Evolutionary conservation across 2,329 filamentous ascomycete genomes (phyloP).

Genomic region (Botrytis sinoallii): DNA sequence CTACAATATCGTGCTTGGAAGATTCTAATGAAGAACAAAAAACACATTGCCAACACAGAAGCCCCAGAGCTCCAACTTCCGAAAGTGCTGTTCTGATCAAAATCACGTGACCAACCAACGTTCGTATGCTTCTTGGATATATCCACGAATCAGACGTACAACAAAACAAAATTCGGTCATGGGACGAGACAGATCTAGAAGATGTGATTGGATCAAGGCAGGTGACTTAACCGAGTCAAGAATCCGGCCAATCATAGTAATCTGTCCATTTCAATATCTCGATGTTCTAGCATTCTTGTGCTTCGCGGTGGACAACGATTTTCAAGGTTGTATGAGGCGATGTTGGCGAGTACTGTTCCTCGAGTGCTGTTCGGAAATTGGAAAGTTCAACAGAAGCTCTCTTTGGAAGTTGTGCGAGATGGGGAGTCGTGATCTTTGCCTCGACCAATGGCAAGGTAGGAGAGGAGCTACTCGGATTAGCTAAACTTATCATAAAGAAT

Average conservation of each 20-base stretch:
- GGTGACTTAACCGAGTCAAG: background rate
- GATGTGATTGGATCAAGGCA: background rate
- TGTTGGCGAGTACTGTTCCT: background rate
- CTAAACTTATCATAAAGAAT: background rate
- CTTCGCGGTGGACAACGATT: background rate
- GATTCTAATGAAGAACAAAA: background rate
- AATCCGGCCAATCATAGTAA: background rate
- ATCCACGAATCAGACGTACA: background rate
- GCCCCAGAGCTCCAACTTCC: background rate
- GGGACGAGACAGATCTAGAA: background rate
- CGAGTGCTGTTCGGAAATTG: background rate
- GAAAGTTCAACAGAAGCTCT: background rate
- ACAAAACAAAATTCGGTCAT: background rate
- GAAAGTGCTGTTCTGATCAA: background rate
- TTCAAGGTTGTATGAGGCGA: background rate
- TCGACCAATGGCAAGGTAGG: background rate
- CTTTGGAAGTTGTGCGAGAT: background rate
- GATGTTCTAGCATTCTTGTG: background rate
- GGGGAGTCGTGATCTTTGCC: background rate
- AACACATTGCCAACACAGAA: background rate
- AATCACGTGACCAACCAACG: background rate
- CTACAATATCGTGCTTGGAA: accelerated
- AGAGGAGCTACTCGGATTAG: no score
- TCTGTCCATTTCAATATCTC: background rate
- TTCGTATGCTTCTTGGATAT: background rate